Evolutionary conservation across 176 grass and related monocot species (phyloP).

Genomic region (sorghum (Sorghum bicolor)): Sorghum_bicolor_NCBIv3 NC_012873.2:67967501-67968000

Average conservation of each 20-base stretch:
- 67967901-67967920: slow-evolving; percentile 45
- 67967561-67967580: slow-evolving; percentile 28
- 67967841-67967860: slow-evolving; percentile 28
- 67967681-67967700: slow-evolving; percentile 4
- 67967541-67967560: slow-evolving; percentile 24
- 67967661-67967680: background rate
- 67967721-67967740: slow-evolving; percentile 47
- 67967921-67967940: slow-evolving; percentile 56
- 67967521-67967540: slow-evolving; percentile 42
- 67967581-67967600: slow-evolving; percentile 49
- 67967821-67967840: slow-evolving; percentile 42
- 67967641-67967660: no score
- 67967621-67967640: background rate
- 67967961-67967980: slow-evolving; percentile 45
- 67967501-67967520: slow-evolving; percentile 30
- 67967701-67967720: slow-evolving; percentile 40
- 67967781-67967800: slow-evolving; percentile 47
- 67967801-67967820: slow-evolving; percentile 34
- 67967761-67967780: background rate
- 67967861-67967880: slow-evolving; percentile 37
- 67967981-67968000: slow-evolving; percentile 36
- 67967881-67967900: slow-evolving; percentile 17
- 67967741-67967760: slow-evolving; percentile 41
- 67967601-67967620: slow-evolving; percentile 39
- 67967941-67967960: slow-evolving; percentile 51